phyloP scores from a whole-genome alignment of 2,329 filamentous ascomycete genomes.

The Nothophoma quercina region DNA sequence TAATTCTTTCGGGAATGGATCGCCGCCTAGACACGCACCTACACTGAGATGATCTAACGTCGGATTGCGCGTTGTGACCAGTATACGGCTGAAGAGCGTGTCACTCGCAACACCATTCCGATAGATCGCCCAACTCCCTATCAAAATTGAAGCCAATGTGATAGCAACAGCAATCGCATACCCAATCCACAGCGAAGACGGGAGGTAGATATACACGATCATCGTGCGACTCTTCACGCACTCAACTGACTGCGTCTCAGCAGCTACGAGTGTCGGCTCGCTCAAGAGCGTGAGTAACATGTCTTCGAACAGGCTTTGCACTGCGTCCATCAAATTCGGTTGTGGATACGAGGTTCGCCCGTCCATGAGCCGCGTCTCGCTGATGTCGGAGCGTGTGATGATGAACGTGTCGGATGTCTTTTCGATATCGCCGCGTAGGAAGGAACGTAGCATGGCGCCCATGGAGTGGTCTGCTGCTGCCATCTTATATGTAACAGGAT shows the following conservation, averaged over 20 bases:
- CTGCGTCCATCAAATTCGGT: conserved; percentile 33
- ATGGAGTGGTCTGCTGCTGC: conserved; percentile 45
- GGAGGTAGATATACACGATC: conserved; percentile 44
- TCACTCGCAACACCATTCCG: conserved; percentile 49
- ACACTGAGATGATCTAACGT: conserved; percentile 50
- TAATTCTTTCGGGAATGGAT: conserved; percentile 51
- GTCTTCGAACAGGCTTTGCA: conserved; percentile 47
- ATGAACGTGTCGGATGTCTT: conserved; percentile 29
- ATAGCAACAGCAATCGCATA: conserved; percentile 45
- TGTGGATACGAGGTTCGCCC: conserved; percentile 38
- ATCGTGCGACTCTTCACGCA: conserved; percentile 38
- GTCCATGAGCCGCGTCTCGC: conserved; percentile 45
- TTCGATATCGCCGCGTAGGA: conserved; percentile 45
- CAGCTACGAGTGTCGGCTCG: conserved; percentile 42
- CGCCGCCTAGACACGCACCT: conserved; percentile 50
- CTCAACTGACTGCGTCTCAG: conserved; percentile 26
- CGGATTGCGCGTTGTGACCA: conserved; percentile 49
- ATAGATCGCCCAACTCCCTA: conserved; percentile 44
- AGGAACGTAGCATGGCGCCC: conserved; percentile 43
- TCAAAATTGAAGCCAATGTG: conserved; percentile 38
- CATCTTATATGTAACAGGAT: conserved; percentile 40
- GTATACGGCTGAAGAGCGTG: conserved; percentile 47
- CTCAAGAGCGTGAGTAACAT: conserved; percentile 48
- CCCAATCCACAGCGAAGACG: conserved; percentile 44
- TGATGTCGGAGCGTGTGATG: conserved; percentile 45